Evolutionary conservation across 768 basidiomycete genomes (phyloP).

Genomic region (Leccinum uliginosum): DNA sequence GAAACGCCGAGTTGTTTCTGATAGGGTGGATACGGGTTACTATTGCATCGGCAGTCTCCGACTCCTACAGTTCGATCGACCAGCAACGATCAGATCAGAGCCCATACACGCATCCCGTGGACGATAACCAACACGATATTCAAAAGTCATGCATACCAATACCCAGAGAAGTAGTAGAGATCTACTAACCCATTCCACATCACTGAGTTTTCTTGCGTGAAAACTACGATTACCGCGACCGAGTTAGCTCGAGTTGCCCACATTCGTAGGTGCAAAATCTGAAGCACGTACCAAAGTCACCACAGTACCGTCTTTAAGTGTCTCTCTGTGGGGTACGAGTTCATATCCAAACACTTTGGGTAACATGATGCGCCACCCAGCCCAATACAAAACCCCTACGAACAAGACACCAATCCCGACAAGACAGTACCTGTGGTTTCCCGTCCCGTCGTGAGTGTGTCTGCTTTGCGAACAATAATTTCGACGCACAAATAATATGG

Average conservation of each 20-base stretch:
- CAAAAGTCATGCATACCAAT: neutral
- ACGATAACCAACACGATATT: neutral
- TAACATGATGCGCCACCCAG: constrained; percentile 46
- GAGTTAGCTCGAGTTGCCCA: neutral
- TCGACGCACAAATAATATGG: constrained; percentile 48
- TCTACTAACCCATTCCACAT: neutral
- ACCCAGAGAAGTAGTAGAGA: neutral
- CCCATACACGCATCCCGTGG: neutral
- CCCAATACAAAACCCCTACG: constrained; percentile 50
- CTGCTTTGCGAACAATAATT: neutral
- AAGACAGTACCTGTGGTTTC: constrained; percentile 42
- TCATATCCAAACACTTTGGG: constrained; percentile 47
- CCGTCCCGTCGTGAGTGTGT: constrained; percentile 35
- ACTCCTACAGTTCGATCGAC: neutral
- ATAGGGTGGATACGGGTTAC: neutral
- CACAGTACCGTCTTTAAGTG: constrained; percentile 48
- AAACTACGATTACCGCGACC: neutral
- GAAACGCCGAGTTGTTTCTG: neutral
- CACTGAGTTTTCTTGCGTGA: neutral
- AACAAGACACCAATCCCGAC: constrained; percentile 49
- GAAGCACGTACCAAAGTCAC: constrained; percentile 43
- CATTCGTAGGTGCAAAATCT: neutral
- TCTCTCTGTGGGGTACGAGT: constrained; percentile 45
- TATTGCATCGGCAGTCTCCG: neutral
- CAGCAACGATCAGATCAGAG: neutral